Evolutionary conservation across 1,284 basidiomycete species (phyloP), one percentile per base, ranked within the genome.

Genomic region (Pseudozyma hubeiensis): DNA sequence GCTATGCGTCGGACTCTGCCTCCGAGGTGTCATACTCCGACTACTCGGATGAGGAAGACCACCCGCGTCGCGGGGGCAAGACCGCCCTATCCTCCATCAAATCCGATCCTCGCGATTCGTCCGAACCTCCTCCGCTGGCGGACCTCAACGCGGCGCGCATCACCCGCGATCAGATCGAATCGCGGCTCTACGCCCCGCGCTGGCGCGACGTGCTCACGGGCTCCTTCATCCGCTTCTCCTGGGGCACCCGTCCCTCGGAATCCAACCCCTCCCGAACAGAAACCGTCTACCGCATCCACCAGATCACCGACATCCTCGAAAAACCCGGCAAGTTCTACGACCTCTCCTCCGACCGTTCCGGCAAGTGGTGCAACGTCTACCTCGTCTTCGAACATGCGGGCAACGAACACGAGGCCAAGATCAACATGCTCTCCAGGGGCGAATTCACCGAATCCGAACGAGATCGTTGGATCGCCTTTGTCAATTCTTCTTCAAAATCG

Each of bases 281-380:
- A 62, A 87, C 88, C n/a, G 88, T 92, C 37, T 97, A 97, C 85
- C 89, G 93, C 48, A 88, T 94, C 56, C 93, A 93, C 82, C 89
- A 92, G 84, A 87, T 97, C 41, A 44, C 64, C 89, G 89, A 87
- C 70, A 85, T 91, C 34, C 84, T 86, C 37, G 85, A 87, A 57
- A 87, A 89, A 50, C 80, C 86, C 3, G 86, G 88, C 16, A 90
- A 90, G 75, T 88, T 90, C 3, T 97, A 97, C 86, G 89, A 90
- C 64, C 85, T 97, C 55, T 90, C 93, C 67, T 87, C 41, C 5
- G 74, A 77, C 34, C 29, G 49, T 0, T 65, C 66, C 9, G 77
- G 72, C 29, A 63, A 64, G n/a, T 81, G 68, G 64, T 68, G 75
- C 53, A 80, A 81, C 43, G 71, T 75, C 17, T 80, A 66, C 35